phyloP scores from a whole-genome alignment of 176 grass and related monocot species.

The Cymbopogon citratus region DNA sequence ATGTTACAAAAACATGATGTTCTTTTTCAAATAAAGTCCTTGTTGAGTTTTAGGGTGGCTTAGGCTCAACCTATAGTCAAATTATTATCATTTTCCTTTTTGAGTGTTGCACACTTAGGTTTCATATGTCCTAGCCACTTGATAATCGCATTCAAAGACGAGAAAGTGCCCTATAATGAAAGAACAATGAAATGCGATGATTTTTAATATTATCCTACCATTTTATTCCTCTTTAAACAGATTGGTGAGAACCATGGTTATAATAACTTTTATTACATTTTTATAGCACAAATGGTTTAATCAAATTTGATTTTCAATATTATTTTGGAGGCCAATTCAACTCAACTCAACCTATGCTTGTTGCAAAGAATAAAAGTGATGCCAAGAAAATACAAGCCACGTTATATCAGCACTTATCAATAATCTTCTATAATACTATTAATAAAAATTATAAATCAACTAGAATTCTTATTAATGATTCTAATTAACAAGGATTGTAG shows the following conservation, averaged over 20 bases:
- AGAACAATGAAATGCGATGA: too few relatives aligned
- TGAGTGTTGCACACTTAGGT: not conserved
- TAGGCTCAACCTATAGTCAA: too few relatives aligned
- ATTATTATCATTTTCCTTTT: not conserved
- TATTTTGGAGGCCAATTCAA: not conserved
- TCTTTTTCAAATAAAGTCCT: not conserved
- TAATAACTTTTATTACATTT: not conserved
- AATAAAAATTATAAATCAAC: not conserved
- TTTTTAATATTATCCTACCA: not conserved
- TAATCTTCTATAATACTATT: not conserved
- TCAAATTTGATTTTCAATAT: not conserved
- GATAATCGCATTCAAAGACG: not conserved
- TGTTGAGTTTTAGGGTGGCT: not conserved
- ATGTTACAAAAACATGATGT: not conserved
- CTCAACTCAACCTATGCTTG: too few relatives aligned
- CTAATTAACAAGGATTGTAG: not conserved
- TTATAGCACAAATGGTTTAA: rapidly evolving
- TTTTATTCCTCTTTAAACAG: not conserved
- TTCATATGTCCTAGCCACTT: not conserved
- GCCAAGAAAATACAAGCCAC: too few relatives aligned
- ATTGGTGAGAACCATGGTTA: not conserved
- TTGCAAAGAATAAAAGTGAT: too few relatives aligned
- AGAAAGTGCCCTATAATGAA: not conserved
- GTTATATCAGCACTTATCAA: not conserved
- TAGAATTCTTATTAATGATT: not conserved